A percentile compares a stretch with the other conserved stretches of the same genome.
These are phyloP conservation scores for Cytospora mali DNA, from an alignment of 2,329 filamentous ascomycete genomes.

Conservation along the genomic window DNA sequence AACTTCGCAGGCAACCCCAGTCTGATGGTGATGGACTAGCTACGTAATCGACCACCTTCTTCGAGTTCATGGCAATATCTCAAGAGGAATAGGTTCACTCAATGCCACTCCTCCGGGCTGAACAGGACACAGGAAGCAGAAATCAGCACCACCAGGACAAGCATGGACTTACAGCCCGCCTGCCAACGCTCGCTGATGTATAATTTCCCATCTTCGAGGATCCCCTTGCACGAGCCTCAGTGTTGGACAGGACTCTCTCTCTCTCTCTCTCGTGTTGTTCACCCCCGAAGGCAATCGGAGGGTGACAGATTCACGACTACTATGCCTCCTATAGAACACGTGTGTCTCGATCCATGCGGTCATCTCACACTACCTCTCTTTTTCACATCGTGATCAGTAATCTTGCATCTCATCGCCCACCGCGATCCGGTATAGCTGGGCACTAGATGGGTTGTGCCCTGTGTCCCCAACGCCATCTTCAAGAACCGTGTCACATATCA, in stretches of 20 bases:
- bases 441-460: background rate
- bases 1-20: too few species aligned
- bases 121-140: too few species aligned
- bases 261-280: too few species aligned
- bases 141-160: too few species aligned
- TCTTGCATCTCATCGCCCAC: constrained; percentile 12
- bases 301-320: background rate
- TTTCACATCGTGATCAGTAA: constrained; percentile 13
- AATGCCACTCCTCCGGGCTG: too few species aligned
- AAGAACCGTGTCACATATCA: background rate
- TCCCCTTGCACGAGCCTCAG: background rate
- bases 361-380: background rate
- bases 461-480: background rate
- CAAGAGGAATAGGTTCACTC: too few species aligned
- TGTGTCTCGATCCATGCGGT: constrained; percentile 12
- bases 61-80: too few species aligned
- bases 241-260: background rate
- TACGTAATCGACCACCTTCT: too few species aligned
- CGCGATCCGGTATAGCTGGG: background rate
- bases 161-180: background rate
- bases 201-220: background rate
- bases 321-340: background rate
- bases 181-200: too few species aligned
- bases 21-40: too few species aligned
- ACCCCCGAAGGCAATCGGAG: constrained; percentile 14